Evolutionary conservation across 768 basidiomycete genomes (phyloP).

Genomic region (Strobilomyces confusus): DNA sequence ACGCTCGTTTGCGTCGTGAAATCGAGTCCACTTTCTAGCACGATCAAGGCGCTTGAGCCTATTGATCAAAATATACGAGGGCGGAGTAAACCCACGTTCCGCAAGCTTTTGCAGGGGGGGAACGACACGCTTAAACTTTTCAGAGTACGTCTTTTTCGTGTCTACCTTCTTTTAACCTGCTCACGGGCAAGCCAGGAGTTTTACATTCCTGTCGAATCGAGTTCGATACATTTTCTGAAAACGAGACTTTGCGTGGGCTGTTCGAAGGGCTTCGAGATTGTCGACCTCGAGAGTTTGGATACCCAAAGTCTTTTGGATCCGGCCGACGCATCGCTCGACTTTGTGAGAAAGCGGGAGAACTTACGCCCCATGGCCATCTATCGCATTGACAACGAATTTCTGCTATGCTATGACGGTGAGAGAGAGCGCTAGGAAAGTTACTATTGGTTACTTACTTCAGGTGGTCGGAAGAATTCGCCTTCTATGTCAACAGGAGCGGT

Average conservation of each 20-base stretch:
- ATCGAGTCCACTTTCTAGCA: constrained; percentile 89
- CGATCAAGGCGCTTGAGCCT: constrained; percentile 96
- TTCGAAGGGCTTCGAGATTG: constrained; percentile 96
- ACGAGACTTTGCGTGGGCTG: constrained; percentile 97
- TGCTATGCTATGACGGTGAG: constrained; percentile 95
- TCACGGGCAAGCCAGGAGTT: constrained; percentile 64
- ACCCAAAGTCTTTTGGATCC: constrained; percentile 96
- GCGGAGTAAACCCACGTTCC: constrained; percentile 85
- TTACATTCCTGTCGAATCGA: constrained; percentile 97
- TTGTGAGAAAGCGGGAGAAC: constrained; percentile 86
- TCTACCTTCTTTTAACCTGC: background rate
- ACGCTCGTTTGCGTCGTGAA: constrained; percentile 97
- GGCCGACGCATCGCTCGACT: constrained; percentile 84
- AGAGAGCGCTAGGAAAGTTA: constrained; percentile 9
- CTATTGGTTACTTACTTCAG: constrained; percentile 6
- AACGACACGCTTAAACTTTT: constrained; percentile 92
- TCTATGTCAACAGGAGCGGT: constrained; percentile 97
- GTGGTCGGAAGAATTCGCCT: constrained; percentile 78
- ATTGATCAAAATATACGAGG: constrained; percentile 85
- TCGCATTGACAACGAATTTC: constrained; percentile 92
- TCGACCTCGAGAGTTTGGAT: constrained; percentile 94
- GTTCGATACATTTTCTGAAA: constrained; percentile 95
- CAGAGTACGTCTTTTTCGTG: constrained; percentile 50
- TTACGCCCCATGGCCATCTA: constrained; percentile 95
- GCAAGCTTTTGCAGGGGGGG: constrained; percentile 88